Base-by-base conservation (phyloP, 2,329 filamentous ascomycete species). In the Zasmidium cellare region DNA sequence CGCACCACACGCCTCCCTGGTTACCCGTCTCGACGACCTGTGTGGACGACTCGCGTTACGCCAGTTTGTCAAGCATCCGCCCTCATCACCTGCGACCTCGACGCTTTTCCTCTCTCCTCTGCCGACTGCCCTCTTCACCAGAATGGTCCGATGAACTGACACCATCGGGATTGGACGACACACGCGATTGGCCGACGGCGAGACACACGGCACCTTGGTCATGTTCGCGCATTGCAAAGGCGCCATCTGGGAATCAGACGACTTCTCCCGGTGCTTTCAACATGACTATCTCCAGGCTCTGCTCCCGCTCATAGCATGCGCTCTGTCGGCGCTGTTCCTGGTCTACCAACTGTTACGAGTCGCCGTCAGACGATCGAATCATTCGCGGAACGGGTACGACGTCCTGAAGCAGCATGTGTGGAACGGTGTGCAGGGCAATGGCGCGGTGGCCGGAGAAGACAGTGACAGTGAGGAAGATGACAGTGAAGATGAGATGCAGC, bases 221-320 rank as follows among this genome's bases (percentile, higher is more conserved):
- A 71, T 69, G 84, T 80, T 83, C 63, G 80, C 78, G 65, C 77
- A 77, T 65, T 87, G 85, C 73, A 76, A 77, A 69, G 79, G 79
- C 70, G 81, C 83, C 35, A 70, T 84, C 63, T 88, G 85, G 85
- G 76, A 77, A 64, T 72, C 76, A 60, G 85, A 88, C 72, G 85
- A 88, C 73, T 80, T 88, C 67, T 83, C 83, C 46, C 69, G 65
- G 57, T 88, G 86, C 70, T 86, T 88, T 65, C 81, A 85, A 71
- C 79, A 77, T 73, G 86, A 91, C 74, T 92, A 90, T 74, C 83
- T 96, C 54, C 87, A 90, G 75, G 85, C 90, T 60, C 79, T 96
- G 48, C 81, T 97, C 55, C 94, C 94, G 55, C 79, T 94, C 60
- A 77, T 87, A 60, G 80, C 88, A 57, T 84, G 92, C 74, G 82